These are phyloP conservation scores for Pseudomassariella vexata DNA, from an alignment of 2,329 filamentous ascomycete species.

Conservation along the genomic window DNA sequence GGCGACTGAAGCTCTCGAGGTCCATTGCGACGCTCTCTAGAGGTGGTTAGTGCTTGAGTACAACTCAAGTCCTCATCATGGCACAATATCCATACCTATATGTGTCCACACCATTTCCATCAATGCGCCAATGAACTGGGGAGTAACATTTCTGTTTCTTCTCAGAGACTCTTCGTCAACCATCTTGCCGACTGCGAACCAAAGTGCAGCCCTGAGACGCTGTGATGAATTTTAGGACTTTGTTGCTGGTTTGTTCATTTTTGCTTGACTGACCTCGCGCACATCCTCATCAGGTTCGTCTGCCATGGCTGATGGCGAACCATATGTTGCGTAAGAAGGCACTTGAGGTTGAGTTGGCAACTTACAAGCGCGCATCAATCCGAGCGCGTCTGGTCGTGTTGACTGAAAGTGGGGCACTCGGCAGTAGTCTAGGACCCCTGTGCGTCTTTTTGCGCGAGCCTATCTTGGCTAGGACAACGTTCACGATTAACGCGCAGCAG, in stretches of 20 bases:
- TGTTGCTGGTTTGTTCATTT: slow-evolving; percentile 1
- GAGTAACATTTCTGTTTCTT: slow-evolving; percentile 77
- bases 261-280: slow-evolving; percentile 18
- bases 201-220: slow-evolving; percentile 79
- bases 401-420: slow-evolving; percentile 6
- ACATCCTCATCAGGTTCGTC: slow-evolving; percentile 24
- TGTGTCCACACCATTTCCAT: slow-evolving; percentile 72
- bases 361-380: too few relatives aligned
- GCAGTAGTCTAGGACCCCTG: too few relatives aligned
- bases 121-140: slow-evolving; percentile 77
- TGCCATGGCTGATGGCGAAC: slow-evolving; percentile 23
- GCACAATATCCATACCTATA: slow-evolving; percentile 64
- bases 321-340: too few relatives aligned
- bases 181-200: slow-evolving; percentile 79
- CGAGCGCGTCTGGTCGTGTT: slow-evolving; percentile 1
- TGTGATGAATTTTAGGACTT: slow-evolving; percentile 27
- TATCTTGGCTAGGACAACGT: too few relatives aligned
- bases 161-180: slow-evolving; percentile 77
- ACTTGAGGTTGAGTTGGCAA: too few relatives aligned
- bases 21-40: slow-evolving; percentile 52
- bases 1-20: slow-evolving; percentile 56
- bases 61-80: not conserved
- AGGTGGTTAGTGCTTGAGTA: slow-evolving; percentile 6
- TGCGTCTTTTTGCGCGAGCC: too few relatives aligned
- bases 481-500: too few relatives aligned